phyloP scores from a whole-genome alignment of 2,329 filamentous ascomycete species.

The Fusarium liriodendri region DNA sequence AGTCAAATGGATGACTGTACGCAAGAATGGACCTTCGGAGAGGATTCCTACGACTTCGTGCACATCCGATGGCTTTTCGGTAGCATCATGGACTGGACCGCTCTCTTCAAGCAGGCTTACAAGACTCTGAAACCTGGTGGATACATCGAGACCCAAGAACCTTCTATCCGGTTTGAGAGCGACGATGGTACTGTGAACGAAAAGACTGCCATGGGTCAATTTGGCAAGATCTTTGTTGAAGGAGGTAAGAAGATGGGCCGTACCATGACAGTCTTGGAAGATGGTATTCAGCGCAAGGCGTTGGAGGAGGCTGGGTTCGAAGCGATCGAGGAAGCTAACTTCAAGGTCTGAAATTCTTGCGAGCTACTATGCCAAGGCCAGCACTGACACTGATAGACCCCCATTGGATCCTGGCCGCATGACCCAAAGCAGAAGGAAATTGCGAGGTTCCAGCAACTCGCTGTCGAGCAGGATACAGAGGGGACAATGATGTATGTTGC shows the following conservation, averaged over 20 bases:
- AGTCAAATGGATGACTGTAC: constrained; percentile 16
- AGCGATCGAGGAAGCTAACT: constrained; percentile 1
- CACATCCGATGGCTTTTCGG: constrained; percentile 6
- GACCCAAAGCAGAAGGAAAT: constrained; percentile 8
- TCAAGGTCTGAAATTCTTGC: not conserved
- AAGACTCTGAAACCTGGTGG: constrained; percentile 7
- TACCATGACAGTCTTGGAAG: not conserved
- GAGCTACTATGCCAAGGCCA: no score
- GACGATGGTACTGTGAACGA: constrained; percentile 7
- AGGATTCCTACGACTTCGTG: constrained; percentile 1
- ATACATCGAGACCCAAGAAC: constrained; percentile 5
- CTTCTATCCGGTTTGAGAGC: constrained; percentile 2
- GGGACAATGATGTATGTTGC: constrained; percentile 5
- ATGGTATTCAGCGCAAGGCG: not conserved
- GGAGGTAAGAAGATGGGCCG: constrained; percentile 12
- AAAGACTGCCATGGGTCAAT: constrained; percentile 12
- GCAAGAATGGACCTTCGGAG: constrained; percentile 3
- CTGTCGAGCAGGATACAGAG: constrained; percentile 3
- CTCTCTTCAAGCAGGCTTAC: constrained; percentile 2
- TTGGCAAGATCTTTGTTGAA: constrained; percentile 7
- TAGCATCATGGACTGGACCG: not conserved
- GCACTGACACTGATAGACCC: not conserved
- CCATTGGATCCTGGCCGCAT: constrained; percentile 9
- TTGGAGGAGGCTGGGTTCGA: constrained; percentile 4
- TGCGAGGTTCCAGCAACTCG: constrained; percentile 2